Evolutionary conservation across 78 protist species (phyloP), one percentile per base, ranked within the genome.

Genomic region (Polysphondylium violaceum): DNA sequence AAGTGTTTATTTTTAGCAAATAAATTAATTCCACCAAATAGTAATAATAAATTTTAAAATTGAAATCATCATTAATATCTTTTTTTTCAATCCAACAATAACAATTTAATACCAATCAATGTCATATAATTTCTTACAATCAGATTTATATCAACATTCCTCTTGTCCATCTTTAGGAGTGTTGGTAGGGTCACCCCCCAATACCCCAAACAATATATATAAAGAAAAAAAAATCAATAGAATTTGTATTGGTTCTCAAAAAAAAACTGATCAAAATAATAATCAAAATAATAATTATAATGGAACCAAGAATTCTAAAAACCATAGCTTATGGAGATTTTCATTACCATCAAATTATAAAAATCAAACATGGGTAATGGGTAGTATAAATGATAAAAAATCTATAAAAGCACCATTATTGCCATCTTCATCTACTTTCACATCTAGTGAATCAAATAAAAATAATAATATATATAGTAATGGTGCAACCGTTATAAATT

Each of bases 241-340:
- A n/a, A n/a, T 8, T 47, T 47, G 53, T 47, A 47, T 47, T 14
- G 11, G 40, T 21, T 36, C 9, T 21, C 12, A 3, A 31, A 8
- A 17, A 60, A 29, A 27, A 60, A 29, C 2, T 27, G 29, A 36
- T 40, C 50, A 63, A 31, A 63, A 12, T 33, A 67, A 67, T 67
- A 67, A 43, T 23, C 35, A 67, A 14, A 55, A 55, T 16, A 55
- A 55, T 23, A 9, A 27, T 60, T 7, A 60, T 31, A 5, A 60
- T 23, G 31, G 8, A 12, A 60, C 3, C 38, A 60, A 60, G 23
- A 27, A 31, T 60, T n/a, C 8, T 11, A 60, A 31, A 2, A 64
- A 29, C 33, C 33, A 33, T n/a, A n/a, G n/a, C n/a, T n/a, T n/a
- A 29, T 74, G 83, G 83, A 74, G 83, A 74, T 56, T 25, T 41